phyloP scores from a whole-genome alignment of 495 filamentous ascomycete species.

The Rusavskia elegans region DNA sequence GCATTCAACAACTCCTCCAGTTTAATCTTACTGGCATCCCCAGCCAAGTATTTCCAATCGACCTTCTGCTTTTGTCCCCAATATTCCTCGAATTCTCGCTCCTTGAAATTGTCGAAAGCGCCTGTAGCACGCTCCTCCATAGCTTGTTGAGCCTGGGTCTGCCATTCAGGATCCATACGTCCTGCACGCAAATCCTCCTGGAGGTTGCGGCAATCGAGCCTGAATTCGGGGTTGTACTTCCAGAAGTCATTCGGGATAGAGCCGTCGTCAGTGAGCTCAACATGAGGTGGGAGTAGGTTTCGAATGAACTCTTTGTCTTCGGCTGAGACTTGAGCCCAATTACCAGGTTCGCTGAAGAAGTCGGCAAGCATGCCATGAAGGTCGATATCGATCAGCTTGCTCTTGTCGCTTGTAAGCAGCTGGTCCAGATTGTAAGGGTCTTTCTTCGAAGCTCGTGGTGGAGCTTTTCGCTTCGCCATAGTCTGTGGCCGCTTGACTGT shows the following conservation, averaged over 20 bases:
- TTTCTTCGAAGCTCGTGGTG: slow-evolving; percentile 8
- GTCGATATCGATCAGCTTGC: slow-evolving; percentile 35
- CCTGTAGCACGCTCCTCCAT: slow-evolving; percentile 45
- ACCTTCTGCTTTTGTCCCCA: slow-evolving; percentile 53
- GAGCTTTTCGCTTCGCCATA: slow-evolving; percentile 4
- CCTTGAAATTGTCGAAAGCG: slow-evolving; percentile 54
- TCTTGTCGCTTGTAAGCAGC: slow-evolving; percentile 37
- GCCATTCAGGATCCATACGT: slow-evolving; percentile 50
- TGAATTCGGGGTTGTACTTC: slow-evolving; percentile 35
- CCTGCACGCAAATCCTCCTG: slow-evolving; percentile 46
- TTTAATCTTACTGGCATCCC: slow-evolving; percentile 34
- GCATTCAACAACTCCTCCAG: slow-evolving; percentile 28
- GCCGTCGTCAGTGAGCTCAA: slow-evolving; percentile 22
- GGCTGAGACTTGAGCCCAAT: slow-evolving; percentile 41
- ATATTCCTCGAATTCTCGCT: slow-evolving; percentile 45
- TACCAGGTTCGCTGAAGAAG: slow-evolving; percentile 22
- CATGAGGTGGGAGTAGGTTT: slow-evolving; percentile 36
- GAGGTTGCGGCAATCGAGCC: slow-evolving; percentile 32
- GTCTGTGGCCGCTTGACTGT: neutral
- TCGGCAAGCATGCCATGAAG: slow-evolving; percentile 29
- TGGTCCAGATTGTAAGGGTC: slow-evolving; percentile 32
- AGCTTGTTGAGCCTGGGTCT: slow-evolving; percentile 44
- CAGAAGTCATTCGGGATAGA: slow-evolving; percentile 27
- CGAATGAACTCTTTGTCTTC: slow-evolving; percentile 40
- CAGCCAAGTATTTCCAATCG: slow-evolving; percentile 21